Percentiles rank a stretch among this genome's conserved stretches.
Conservation (phyloP, 2,329 filamentous ascomycete genomes). For the Tolypocladium pustulatum region DNA sequence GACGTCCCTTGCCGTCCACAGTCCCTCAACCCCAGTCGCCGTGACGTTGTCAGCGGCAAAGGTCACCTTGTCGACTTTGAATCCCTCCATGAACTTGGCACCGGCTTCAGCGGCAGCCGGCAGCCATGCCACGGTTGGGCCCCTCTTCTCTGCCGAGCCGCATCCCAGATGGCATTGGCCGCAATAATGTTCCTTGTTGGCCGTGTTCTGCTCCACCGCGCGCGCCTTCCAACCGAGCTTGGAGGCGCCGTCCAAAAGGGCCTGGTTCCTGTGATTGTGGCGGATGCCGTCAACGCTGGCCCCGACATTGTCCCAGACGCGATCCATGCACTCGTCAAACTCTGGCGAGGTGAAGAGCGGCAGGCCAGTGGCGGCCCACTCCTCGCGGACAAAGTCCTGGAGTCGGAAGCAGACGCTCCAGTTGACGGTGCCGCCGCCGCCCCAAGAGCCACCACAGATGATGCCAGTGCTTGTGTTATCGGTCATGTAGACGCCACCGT, state of each 20-base stretch:
- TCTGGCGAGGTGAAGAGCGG: slow-evolving; percentile 62
- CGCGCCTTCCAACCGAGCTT: slow-evolving; percentile 64
- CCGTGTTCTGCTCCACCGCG: slow-evolving; percentile 70
- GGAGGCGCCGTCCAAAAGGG: slow-evolving; percentile 63
- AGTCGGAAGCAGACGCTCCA: slow-evolving; percentile 62
- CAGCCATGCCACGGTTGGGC: slow-evolving; percentile 66
- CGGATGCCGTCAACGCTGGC: slow-evolving; percentile 54
- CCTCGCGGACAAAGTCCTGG: slow-evolving; percentile 64
- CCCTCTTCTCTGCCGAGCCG: slow-evolving; percentile 63
- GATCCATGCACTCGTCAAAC: slow-evolving; percentile 71
- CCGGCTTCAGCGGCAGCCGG: slow-evolving; percentile 70
- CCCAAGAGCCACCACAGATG: slow-evolving; percentile 63
- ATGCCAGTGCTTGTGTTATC: slow-evolving; percentile 50
- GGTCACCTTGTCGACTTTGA: slow-evolving; percentile 57
- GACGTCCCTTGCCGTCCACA: slow-evolving; percentile 63
- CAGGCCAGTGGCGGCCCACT: slow-evolving; percentile 66
- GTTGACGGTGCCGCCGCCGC: slow-evolving; percentile 81
- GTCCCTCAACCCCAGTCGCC: slow-evolving; percentile 62
- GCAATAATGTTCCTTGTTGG: slow-evolving; percentile 62
- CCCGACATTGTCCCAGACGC: slow-evolving; percentile 71
- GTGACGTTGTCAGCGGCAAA: slow-evolving; percentile 51
- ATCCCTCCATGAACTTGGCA: slow-evolving; percentile 75
- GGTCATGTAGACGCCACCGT: slow-evolving; percentile 44
- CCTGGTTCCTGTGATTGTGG: slow-evolving; percentile 63
- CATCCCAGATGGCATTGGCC: slow-evolving; percentile 53